These are phyloP conservation scores for Grifola frondosa DNA, from an alignment of 1,284 basidiomycete species.

Conservation along the genomic window DNA sequence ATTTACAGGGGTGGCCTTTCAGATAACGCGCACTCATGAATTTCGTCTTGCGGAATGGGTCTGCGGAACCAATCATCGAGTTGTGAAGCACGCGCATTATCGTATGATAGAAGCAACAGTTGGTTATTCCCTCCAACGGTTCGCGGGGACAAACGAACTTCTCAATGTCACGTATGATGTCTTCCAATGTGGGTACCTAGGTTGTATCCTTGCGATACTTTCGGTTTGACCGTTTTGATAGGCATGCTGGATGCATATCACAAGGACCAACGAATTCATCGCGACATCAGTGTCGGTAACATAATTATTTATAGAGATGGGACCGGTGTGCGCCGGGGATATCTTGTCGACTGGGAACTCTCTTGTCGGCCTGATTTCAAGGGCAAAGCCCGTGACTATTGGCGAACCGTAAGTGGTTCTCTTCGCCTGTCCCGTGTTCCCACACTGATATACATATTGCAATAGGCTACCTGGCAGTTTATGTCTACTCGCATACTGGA, in stretches of 20 bases:
- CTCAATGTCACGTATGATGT: constrained; percentile 9
- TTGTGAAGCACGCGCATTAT: constrained; percentile 1
- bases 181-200: constrained; percentile 2
- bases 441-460: too few species aligned
- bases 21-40: too few species aligned
- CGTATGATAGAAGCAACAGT: constrained; percentile 6
- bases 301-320: constrained; percentile 10
- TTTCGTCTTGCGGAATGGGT: too few species aligned
- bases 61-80: too few species aligned
- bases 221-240: background rate
- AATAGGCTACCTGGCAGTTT: constrained; percentile 14
- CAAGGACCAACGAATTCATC: constrained; percentile 5
- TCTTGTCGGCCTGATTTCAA: constrained; percentile 1
- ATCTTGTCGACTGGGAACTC: constrained; percentile 14
- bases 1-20: too few species aligned
- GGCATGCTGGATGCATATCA: constrained; percentile 7
- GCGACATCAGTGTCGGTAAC: constrained; percentile 15
- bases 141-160: constrained; percentile 6
- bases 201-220: too few species aligned
- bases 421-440: too few species aligned
- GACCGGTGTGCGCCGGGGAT: constrained; percentile 2
- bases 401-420: constrained; percentile 5
- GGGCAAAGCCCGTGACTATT: background rate
- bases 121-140: background rate
- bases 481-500: constrained; percentile 1